Evolutionary conservation across 1,284 basidiomycete genomes (phyloP), one percentile per base, ranked within the genome.

Genomic region (Trichosporon faecale): DNA sequence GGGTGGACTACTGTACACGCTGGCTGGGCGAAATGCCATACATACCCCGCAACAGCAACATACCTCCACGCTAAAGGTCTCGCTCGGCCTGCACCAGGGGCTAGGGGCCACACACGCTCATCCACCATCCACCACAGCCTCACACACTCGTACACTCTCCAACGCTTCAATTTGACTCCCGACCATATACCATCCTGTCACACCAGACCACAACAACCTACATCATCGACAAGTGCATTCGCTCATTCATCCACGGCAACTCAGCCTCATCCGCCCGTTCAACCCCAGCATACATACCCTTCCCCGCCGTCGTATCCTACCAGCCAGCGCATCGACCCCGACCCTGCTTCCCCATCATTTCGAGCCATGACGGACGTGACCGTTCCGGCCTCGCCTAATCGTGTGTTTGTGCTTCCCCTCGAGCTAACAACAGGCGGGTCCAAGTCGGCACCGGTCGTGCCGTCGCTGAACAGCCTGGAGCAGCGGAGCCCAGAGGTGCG

Each of bases 341-440:
- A 23, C 23, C 49, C 49, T 52, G 49, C 49, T 25, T 52, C 49
- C 49, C 49, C 49, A 25, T 44, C 40, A 44, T 44, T 44, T 44
- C 40, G 27, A 61, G 57, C 57, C 27, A 61, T 61, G 57, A 31
- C 57, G 57, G 57, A 61, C 57, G 57, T 61, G 27, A 61, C 49
- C 49, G 49, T 61, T 16, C 57, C 57, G 57, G 18, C 57, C 29
- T 61, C 57, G 57, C 57, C 57, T 31, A 31, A 61, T 33, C 57
- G 57, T 61, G 57, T 31, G 57, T 61, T 31, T 16, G n/a, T 33
- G 29, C 18, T 18, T 29, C 12, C 27, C 11, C 57, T 52, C 18
- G 49, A n/a, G 27, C 55, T 31, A 40, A 52, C 57, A 31, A 14
- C 64, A 65, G 63, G 33, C 21, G n/a, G 40, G 37, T 65, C 64